Percentiles rank a stretch among this genome's conserved stretches.
Evolutionary conservation across 257 asterid genomes (phyloP).

Genomic region (Gentiana straminea): DNA sequence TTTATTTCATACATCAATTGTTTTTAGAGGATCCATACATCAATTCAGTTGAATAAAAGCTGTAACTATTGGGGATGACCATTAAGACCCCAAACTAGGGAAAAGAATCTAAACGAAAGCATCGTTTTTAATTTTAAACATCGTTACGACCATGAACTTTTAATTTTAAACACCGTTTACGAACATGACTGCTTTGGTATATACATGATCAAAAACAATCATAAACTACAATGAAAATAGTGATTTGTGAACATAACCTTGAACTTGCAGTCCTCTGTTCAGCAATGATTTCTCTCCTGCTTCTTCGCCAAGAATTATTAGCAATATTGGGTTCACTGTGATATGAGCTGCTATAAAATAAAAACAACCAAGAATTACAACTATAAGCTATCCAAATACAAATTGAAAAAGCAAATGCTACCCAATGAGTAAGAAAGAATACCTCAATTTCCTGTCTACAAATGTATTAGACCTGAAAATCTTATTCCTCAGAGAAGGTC

Average conservation of each 20-base stretch:
- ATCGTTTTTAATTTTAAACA: no score
- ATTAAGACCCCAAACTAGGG: no score
- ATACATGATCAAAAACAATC: neutral
- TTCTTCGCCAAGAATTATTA: constrained; percentile 58
- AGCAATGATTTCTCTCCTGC: constrained; percentile 55
- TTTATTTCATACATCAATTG: no score
- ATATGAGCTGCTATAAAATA: constrained; percentile 44
- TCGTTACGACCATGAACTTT: neutral
- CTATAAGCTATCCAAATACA: constrained; percentile 2
- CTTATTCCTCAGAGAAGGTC: constrained; percentile 16
- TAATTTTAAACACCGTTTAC: neutral
- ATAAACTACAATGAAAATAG: neutral
- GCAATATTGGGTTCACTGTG: constrained; percentile 68
- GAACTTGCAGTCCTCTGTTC: constrained; percentile 63
- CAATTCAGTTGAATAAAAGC: no score
- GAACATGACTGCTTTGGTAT: neutral
- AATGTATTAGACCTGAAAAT: constrained; percentile 6
- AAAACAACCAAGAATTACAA: constrained; percentile 12
- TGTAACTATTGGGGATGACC: no score
- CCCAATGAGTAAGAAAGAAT: neutral
- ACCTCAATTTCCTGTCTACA: constrained; percentile 13
- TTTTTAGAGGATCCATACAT: no score
- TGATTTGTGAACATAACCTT: constrained; percentile 29
- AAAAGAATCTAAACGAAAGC: no score
- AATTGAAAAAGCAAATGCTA: neutral